These are phyloP conservation scores for Pythium dissotocum DNA, from an alignment of 352 stramenopile genomes.

Conservation along the genomic window DNA sequence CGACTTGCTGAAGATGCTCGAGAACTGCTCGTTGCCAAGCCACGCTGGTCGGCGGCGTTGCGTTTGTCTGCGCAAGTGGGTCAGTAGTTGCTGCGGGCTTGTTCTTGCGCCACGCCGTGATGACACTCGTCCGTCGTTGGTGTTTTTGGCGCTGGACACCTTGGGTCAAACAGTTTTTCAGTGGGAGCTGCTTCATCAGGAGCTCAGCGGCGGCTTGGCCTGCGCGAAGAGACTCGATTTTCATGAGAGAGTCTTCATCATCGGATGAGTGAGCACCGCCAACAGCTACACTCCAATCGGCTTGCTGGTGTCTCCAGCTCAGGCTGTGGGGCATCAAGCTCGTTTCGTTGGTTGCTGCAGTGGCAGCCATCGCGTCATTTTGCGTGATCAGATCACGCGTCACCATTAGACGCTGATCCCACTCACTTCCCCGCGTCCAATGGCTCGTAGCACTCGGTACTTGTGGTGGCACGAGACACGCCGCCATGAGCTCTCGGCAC, in stretches of 20 bases:
- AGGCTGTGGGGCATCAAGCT: conserved; percentile 13
- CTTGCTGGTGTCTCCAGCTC: background rate
- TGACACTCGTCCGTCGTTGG: conserved; percentile 40
- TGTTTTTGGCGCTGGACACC: conserved; percentile 46
- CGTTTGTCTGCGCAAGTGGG: background rate
- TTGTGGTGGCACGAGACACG: conserved; percentile 9
- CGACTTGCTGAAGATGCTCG: conserved; percentile 40
- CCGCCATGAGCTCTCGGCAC: conserved; percentile 5
- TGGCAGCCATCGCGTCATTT: background rate
- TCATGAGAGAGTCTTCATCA: background rate
- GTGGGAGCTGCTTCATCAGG: conserved; percentile 30
- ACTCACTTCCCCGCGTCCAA: conserved; percentile 2
- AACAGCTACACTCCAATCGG: background rate
- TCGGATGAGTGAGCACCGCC: background rate
- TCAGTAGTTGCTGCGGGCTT: background rate
- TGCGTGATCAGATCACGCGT: conserved; percentile 6
- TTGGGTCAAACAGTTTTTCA: conserved; percentile 35
- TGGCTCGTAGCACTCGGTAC: background rate
- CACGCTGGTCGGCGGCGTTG: background rate
- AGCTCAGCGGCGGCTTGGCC: conserved; percentile 32
- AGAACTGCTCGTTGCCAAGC: conserved; percentile 31
- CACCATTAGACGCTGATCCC: conserved; percentile 3
- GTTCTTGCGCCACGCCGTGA: conserved; percentile 36
- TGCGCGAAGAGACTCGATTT: background rate
- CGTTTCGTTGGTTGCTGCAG: background rate